Evolutionary conservation across 2,329 filamentous ascomycete genomes (phyloP).

Genomic region (Epicoccum sorghinum): DNA sequence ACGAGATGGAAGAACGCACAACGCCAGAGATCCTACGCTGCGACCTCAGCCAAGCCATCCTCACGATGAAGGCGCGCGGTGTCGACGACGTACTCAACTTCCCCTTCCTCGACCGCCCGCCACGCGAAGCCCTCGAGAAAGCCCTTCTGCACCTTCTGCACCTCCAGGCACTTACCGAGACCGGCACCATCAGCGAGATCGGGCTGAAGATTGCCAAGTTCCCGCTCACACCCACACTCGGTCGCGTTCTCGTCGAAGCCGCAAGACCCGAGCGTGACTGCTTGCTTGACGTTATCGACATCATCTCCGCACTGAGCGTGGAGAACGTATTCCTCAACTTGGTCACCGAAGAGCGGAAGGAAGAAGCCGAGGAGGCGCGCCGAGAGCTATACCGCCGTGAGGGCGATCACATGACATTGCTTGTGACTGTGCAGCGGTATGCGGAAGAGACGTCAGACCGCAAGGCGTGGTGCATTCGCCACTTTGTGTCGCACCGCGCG

Average conservation of each 20-base stretch:
- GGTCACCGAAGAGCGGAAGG: constrained; percentile 64
- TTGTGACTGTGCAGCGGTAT: constrained; percentile 66
- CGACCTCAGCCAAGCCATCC: constrained; percentile 81
- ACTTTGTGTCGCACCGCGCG: constrained; percentile 66
- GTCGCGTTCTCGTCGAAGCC: constrained; percentile 81
- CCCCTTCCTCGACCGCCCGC: constrained; percentile 82
- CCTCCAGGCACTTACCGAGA: constrained; percentile 75
- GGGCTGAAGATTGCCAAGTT: constrained; percentile 82
- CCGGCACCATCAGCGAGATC: constrained; percentile 73
- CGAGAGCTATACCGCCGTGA: constrained; percentile 64
- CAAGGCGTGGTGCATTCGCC: constrained; percentile 64
- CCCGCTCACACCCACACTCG: constrained; percentile 80
- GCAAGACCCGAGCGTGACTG: constrained; percentile 73
- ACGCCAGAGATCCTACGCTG: constrained; percentile 89
- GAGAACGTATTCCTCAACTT: constrained; percentile 68
- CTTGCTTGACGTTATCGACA: constrained; percentile 82
- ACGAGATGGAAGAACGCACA: constrained; percentile 72
- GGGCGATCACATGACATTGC: constrained; percentile 68
- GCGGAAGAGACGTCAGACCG: constrained; percentile 63
- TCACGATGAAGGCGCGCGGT: constrained; percentile 93
- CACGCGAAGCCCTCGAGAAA: constrained; percentile 77
- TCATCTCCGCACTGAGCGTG: constrained; percentile 71
- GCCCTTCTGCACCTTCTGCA: constrained; percentile 80
- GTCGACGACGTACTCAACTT: constrained; percentile 82
- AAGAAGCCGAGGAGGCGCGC: constrained; percentile 62